Conservation (phyloP, 116 monocot species). For the Phalaenopsis hybrid region DNA sequence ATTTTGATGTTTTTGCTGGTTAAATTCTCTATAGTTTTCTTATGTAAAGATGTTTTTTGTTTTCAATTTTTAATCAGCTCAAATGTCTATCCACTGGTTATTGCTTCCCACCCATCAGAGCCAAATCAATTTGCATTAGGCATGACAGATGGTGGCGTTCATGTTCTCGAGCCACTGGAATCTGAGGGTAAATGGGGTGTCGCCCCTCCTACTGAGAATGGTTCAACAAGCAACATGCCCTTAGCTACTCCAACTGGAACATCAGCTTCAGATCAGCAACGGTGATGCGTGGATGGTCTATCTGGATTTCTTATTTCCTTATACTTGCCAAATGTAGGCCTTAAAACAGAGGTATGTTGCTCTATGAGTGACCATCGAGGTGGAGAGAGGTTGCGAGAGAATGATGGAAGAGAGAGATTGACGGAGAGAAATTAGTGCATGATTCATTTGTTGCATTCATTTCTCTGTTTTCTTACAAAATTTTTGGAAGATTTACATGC, state of each 20-base stretch:
- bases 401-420: no score
- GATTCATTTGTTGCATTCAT: no score
- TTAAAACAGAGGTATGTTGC: conserved; percentile 1
- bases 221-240: not conserved
- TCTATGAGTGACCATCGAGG: not conserved
- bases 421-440: not conserved
- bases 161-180: conserved; percentile 61
- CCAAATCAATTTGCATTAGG: conserved; percentile 68
- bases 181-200: conserved; percentile 53
- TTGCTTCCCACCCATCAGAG: conserved; percentile 68
- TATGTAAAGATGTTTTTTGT: no score
- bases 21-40: no score
- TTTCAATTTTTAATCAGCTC: not conserved
- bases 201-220: conserved; percentile 19
- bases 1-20: not conserved
- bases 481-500: no score
- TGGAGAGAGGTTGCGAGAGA: no score
- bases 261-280: conserved; percentile 6
- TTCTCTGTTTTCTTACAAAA: no score
- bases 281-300: not conserved
- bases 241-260: conserved; percentile 2
- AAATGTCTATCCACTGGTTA: conserved; percentile 32
- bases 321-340: not conserved
- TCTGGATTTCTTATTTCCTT: conserved; percentile 1
- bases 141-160: conserved; percentile 53